Conservation (phyloP, 441 rosid genomes). For the Cnidoscolus chayamansa region DNA sequence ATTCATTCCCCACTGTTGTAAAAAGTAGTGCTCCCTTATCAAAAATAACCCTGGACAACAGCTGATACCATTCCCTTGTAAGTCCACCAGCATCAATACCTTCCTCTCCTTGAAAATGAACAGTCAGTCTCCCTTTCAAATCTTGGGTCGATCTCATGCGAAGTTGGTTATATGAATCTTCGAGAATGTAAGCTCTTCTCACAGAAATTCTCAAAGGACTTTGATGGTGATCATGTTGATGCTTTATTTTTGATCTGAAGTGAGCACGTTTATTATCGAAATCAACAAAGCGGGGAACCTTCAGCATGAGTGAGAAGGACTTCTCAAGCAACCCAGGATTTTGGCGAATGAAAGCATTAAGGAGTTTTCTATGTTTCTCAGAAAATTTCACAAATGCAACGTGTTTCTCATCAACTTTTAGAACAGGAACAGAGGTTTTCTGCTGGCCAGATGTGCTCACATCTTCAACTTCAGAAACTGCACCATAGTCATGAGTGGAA, state of each 20-base stretch:
- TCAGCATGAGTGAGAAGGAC: slow-evolving; percentile 86
- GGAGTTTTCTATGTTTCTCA: slow-evolving; percentile 83
- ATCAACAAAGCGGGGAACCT: slow-evolving; percentile 89
- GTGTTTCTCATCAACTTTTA: slow-evolving; percentile 73
- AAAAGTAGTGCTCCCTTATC: slow-evolving; percentile 92
- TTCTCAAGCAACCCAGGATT: slow-evolving; percentile 90
- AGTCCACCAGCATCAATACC: slow-evolving; percentile 98
- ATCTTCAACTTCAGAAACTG: slow-evolving; percentile 64
- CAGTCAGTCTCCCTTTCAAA: slow-evolving; percentile 83
- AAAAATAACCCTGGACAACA: slow-evolving; percentile 86
- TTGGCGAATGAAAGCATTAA: slow-evolving; percentile 88
- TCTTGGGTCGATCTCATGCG: slow-evolving; percentile 77
- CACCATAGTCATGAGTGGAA: slow-evolving; percentile 54
- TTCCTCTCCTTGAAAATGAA: slow-evolving; percentile 92
- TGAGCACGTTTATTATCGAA: slow-evolving; percentile 87
- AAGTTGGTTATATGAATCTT: slow-evolving; percentile 90
- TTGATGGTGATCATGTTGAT: slow-evolving; percentile 86
- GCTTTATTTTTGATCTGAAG: slow-evolving; percentile 90
- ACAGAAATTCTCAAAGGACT: slow-evolving; percentile 86
- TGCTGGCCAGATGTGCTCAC: slow-evolving; percentile 47
- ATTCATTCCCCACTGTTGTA: slow-evolving; percentile 92
- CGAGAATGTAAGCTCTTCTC: slow-evolving; percentile 89
- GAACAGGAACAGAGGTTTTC: slow-evolving; percentile 45
- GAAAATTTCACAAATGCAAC: slow-evolving; percentile 76
- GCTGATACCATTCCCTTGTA: slow-evolving; percentile 97